Conservation (phyloP, 140 eudicot genomes). For the Stevia rebaudiana region DNA sequence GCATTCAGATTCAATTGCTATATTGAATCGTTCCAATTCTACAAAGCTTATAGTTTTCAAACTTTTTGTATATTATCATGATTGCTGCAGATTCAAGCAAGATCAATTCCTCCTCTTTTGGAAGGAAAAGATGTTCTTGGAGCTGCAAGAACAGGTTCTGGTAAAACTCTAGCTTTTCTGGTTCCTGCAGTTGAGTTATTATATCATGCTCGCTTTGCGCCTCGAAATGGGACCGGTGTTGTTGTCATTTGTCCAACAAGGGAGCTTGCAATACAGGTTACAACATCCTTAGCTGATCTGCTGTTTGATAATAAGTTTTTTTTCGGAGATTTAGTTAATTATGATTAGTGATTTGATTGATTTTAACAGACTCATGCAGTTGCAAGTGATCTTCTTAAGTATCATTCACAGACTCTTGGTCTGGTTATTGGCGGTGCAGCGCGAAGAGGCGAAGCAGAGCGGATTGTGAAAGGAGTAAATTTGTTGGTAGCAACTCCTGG, state of each 20-base stretch:
- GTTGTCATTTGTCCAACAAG: slow-evolving; percentile 86
- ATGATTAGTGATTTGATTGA: background rate
- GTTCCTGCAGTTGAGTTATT: slow-evolving; percentile 84
- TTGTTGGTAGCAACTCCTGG: slow-evolving; percentile 88
- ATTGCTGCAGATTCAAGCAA: slow-evolving; percentile 66
- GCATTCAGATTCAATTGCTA: background rate
- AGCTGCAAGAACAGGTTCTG: slow-evolving; percentile 94
- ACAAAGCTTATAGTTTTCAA: no score
- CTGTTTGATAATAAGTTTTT: background rate
- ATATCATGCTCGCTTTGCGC: slow-evolving; percentile 43
- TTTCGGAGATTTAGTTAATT: background rate
- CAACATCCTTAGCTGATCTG: background rate
- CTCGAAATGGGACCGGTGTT: slow-evolving; percentile 91
- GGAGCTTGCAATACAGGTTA: slow-evolving; percentile 93
- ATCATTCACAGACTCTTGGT: slow-evolving; percentile 81
- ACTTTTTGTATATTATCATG: background rate
- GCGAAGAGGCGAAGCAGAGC: slow-evolving; percentile 67
- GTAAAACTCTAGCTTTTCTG: slow-evolving; percentile 85
- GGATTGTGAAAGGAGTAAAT: slow-evolving; percentile 81
- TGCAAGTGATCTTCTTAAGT: slow-evolving; percentile 72
- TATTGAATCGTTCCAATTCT: no score
- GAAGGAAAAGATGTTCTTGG: slow-evolving; percentile 90
- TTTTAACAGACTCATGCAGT: slow-evolving; percentile 73
- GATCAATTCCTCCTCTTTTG: slow-evolving; percentile 69
- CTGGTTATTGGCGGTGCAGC: slow-evolving; percentile 78